Conservation (phyloP, 164 flowering plant species). For the Saururus chinensis region DNA sequence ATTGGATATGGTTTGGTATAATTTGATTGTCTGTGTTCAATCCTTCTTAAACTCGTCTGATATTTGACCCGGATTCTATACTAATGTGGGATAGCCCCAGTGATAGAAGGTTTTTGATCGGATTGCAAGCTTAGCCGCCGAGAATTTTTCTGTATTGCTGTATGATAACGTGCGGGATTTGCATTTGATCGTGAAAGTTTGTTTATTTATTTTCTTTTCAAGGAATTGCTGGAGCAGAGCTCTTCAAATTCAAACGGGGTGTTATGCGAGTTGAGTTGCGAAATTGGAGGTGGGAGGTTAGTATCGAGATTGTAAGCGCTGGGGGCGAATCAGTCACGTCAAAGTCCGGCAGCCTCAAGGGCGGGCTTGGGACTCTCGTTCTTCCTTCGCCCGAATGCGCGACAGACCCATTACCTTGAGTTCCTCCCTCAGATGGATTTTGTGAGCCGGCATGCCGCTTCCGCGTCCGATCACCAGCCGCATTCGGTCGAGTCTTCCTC, state of each 20-base stretch:
- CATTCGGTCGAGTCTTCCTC: slow-evolving; percentile 12
- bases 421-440: slow-evolving; percentile 65
- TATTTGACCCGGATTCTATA: no score
- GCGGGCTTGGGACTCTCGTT: slow-evolving; percentile 52
- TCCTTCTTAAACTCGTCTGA: no score
- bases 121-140: no score
- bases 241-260: neutral
- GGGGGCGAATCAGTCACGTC: slow-evolving; percentile 99
- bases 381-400: slow-evolving; percentile 52
- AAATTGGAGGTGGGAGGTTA: neutral
- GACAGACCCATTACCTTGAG: slow-evolving; percentile 42
- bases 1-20: no score
- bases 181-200: no score
- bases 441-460: slow-evolving; percentile 34
- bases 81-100: no score
- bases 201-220: no score
- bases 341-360: slow-evolving; percentile 38
- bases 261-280: neutral
- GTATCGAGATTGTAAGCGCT: slow-evolving; percentile 34
- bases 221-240: no score
- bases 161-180: no score
- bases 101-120: no score
- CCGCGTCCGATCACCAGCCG: slow-evolving; percentile 14
- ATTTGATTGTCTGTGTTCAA: no score
- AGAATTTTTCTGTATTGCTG: no score